These are phyloP conservation scores for Syzygium malaccense DNA, from an alignment of 441 rosid species.

Conservation along the genomic window DNA sequence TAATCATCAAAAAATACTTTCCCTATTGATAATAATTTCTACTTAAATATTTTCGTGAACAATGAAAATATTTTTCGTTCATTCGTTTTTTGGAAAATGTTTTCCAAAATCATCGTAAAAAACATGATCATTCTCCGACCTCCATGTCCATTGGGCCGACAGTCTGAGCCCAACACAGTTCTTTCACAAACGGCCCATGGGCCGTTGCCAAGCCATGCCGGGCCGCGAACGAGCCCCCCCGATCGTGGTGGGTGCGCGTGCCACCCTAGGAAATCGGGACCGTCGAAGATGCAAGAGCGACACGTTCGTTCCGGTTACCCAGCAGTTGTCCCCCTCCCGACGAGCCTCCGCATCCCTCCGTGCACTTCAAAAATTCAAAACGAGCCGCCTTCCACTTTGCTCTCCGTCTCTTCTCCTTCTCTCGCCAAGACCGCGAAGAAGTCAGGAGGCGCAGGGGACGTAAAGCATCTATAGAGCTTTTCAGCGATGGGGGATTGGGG, in stretches of 20 bases:
- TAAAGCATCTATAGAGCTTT: constrained; percentile 4
- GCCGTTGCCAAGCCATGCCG: background rate
- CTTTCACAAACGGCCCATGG: background rate
- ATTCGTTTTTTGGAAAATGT: background rate
- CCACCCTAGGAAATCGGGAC: background rate
- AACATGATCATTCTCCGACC: background rate
- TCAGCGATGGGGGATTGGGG: constrained; percentile 53
- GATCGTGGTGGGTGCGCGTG: background rate
- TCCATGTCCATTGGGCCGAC: background rate
- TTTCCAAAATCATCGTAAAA: background rate
- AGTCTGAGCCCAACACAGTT: background rate
- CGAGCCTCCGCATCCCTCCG: background rate
- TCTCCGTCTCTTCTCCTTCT: background rate
- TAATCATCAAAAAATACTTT: accelerated
- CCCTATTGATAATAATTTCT: background rate
- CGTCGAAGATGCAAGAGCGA: background rate
- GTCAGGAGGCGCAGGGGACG: constrained; percentile 2
- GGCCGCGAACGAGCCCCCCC: background rate
- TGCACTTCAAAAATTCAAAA: background rate
- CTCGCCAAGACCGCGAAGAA: background rate
- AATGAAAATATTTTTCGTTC: background rate
- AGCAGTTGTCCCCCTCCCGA: background rate
- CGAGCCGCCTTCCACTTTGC: background rate
- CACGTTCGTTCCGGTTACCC: background rate
- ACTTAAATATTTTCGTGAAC: background rate